Conservation (phyloP, 345 rosid genomes). For the Eucalyptus dawsonii region DNA sequence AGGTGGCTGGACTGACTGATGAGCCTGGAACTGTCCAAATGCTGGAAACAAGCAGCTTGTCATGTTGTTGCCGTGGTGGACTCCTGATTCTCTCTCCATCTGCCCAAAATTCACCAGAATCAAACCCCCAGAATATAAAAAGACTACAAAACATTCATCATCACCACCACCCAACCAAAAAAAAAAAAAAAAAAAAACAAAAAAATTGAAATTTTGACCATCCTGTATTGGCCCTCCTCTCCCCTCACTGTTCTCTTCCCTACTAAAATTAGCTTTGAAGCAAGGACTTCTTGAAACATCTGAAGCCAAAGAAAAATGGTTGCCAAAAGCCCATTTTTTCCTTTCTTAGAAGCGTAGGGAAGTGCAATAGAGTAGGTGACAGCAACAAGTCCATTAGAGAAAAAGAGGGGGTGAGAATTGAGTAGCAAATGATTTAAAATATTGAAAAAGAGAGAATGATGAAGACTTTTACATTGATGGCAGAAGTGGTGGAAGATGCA, state of each 20-base stretch:
- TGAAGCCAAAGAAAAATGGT: neutral
- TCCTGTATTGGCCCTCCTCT: neutral
- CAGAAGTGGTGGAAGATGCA: conserved; percentile 26
- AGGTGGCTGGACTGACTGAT: conserved; percentile 17
- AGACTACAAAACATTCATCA: neutral
- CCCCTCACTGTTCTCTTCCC: neutral
- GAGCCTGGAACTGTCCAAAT: conserved; percentile 47
- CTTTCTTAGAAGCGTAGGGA: neutral
- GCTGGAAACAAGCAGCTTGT: conserved; percentile 41
- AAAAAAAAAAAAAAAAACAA: neutral
- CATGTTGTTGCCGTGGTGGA: conserved; percentile 12
- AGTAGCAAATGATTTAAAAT: neutral
- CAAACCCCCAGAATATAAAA: neutral
- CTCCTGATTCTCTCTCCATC: conserved; percentile 52
- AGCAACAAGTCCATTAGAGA: neutral
- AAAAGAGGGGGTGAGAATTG: neutral
- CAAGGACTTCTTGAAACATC: neutral
- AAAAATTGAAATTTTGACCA: neutral
- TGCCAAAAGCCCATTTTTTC: neutral
- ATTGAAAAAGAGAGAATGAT: neutral
- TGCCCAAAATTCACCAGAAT: neutral
- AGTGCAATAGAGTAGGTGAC: neutral
- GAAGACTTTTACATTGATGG: conserved; percentile 24
- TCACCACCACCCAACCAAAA: neutral
- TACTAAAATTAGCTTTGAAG: neutral